Conservation (phyloP, 805 yeast genomes). For the Saccharomyces kudriavzevii region DNA sequence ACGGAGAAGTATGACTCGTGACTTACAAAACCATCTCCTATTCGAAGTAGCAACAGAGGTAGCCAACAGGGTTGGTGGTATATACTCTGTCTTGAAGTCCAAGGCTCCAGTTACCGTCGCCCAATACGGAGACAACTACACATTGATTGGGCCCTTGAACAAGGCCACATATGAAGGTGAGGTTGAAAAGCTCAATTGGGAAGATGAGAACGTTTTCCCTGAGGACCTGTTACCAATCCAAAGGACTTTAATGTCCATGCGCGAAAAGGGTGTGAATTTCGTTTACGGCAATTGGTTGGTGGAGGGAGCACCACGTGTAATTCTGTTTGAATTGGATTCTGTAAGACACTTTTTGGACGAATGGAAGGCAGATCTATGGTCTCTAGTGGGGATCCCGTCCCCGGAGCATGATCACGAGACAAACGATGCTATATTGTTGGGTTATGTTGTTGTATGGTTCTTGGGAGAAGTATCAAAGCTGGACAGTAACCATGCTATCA, state of each 20-base stretch:
- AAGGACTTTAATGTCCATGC: conserved; percentile 65
- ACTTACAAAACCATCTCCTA: conserved; percentile 75
- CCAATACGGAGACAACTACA: conserved; percentile 81
- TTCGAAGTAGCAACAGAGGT: conserved; percentile 97
- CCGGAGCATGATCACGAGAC: conserved; percentile 85
- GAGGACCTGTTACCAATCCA: conserved; percentile 24
- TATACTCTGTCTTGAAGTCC: conserved; percentile 90
- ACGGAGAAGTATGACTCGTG: conserved; percentile 54
- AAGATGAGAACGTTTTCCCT: conserved; percentile 34
- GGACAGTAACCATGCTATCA: conserved; percentile 80
- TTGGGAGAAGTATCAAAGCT: conserved; percentile 84
- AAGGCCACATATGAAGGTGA: conserved; percentile 66
- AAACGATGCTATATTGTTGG: conserved; percentile 85
- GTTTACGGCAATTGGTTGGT: conserved; percentile 93
- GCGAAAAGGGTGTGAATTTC: conserved; percentile 72
- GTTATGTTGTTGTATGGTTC: conserved; percentile 94
- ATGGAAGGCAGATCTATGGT: conserved; percentile 94
- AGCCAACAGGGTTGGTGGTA: conserved; percentile 96
- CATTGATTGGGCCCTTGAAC: conserved; percentile 80
- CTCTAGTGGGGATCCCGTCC: conserved; percentile 82
- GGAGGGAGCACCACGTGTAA: conserved; percentile 93
- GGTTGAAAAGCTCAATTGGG: conserved; percentile 65
- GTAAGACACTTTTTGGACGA: conserved; percentile 67
- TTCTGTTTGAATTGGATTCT: conserved; percentile 77
- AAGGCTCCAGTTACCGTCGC: conserved; percentile 95